These are phyloP conservation scores for Aspergillus fischeri DNA, from an alignment of 2,329 filamentous ascomycete genomes.

Conservation along the genomic window DNA sequence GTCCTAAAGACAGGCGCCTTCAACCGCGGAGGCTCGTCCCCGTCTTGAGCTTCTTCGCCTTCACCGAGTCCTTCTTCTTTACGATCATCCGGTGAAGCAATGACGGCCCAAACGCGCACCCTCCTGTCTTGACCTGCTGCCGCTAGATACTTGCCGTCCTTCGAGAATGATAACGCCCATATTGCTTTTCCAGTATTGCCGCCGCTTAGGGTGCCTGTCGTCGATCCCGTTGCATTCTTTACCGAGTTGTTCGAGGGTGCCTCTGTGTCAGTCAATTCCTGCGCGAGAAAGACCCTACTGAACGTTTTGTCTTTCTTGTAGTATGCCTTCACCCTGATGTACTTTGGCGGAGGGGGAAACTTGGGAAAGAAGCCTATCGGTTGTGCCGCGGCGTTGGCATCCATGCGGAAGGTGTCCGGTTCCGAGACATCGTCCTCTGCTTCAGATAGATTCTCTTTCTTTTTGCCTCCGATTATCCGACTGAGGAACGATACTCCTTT, in stretches of 20 bases:
- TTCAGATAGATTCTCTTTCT: slow-evolving; percentile 56
- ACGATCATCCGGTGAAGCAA: slow-evolving; percentile 77
- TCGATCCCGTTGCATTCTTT: slow-evolving; percentile 27
- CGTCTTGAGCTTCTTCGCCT: slow-evolving; percentile 52
- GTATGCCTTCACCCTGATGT: slow-evolving; percentile 78
- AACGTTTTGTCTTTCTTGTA: slow-evolving; percentile 81
- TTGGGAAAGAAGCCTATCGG: slow-evolving; percentile 78
- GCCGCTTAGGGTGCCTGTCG: slow-evolving; percentile 17
- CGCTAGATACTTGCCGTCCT: slow-evolving; percentile 84
- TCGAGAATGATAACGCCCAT: slow-evolving; percentile 91
- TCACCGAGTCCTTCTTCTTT: slow-evolving; percentile 64
- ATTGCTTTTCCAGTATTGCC: slow-evolving; percentile 59
- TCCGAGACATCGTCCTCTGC: slow-evolving; percentile 63
- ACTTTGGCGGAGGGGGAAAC: slow-evolving; percentile 83
- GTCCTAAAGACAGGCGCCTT: slow-evolving; percentile 87
- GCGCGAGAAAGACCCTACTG: slow-evolving; percentile 82
- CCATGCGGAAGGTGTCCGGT: slow-evolving; percentile 65
- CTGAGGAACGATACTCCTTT: slow-evolving; percentile 90
- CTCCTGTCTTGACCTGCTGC: slow-evolving; percentile 86
- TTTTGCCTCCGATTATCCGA: slow-evolving; percentile 73
- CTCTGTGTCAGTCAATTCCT: slow-evolving; percentile 72
- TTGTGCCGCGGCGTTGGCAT: slow-evolving; percentile 74
- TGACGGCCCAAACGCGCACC: slow-evolving; percentile 83
- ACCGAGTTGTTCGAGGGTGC: slow-evolving; percentile 25
- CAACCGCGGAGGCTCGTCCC: slow-evolving; percentile 56